Percentiles rank a stretch among this genome's conserved stretches.
phyloP scores from a whole-genome alignment of 2,329 filamentous ascomycete genomes.

The Falciphora oryzae region DNA sequence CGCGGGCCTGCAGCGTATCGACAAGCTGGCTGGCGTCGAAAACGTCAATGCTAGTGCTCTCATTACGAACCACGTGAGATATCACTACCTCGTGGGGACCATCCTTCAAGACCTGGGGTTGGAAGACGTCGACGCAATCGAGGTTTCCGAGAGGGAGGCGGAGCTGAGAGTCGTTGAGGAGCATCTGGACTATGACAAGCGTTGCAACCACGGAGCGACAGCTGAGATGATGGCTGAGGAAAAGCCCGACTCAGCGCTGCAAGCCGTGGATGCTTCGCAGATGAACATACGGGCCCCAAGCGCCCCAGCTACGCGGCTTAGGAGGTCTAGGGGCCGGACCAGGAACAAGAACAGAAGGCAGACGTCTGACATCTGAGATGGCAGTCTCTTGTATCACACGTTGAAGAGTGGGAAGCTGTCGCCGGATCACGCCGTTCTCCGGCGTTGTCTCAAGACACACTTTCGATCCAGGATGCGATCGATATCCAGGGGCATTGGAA shows the following conservation, averaged over 20 bases:
- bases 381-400: not conserved
- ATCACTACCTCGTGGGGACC: constrained; percentile 59
- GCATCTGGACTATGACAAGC: constrained; percentile 19
- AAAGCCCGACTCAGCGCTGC: not conserved
- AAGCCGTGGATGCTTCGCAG: not conserved
- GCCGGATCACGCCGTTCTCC: too few relatives aligned
- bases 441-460: too few relatives aligned
- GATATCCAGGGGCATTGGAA: too few relatives aligned
- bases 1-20: constrained; percentile 72
- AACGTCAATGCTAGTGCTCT: constrained; percentile 62
- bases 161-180: constrained; percentile 24
- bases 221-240: not conserved
- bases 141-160: constrained; percentile 27
- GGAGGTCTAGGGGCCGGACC: not conserved
- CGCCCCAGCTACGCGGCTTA: not conserved
- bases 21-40: constrained; percentile 59
- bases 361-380: not conserved
- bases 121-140: constrained; percentile 53
- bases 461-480: too few relatives aligned
- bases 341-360: constrained; percentile 1
- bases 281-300: not conserved
- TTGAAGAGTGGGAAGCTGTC: too few relatives aligned
- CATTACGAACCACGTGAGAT: constrained; percentile 64
- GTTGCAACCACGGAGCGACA: not conserved
- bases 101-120: constrained; percentile 64